phyloP scores from a whole-genome alignment of 1,284 basidiomycete species.

The Entoloma clypeatum region DNA sequence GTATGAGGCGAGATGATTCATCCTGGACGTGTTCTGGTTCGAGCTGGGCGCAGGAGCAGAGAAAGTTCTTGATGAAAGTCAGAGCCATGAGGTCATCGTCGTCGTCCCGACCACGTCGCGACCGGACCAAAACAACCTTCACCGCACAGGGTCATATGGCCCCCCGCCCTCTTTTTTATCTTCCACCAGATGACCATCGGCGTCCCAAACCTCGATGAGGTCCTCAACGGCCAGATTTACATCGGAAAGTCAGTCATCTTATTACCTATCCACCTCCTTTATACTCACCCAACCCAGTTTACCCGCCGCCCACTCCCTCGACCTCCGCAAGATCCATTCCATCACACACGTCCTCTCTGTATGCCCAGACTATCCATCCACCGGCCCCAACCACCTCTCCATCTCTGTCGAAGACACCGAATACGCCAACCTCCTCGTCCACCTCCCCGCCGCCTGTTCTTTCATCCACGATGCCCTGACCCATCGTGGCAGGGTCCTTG shows the following conservation, averaged over 20 bases:
- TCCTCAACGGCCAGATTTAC: slow-evolving; percentile 46
- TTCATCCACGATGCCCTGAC: slow-evolving; percentile 54
- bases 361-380: slow-evolving; percentile 50
- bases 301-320: slow-evolving; percentile 41
- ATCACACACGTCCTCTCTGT: slow-evolving; percentile 61
- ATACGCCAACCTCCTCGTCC: slow-evolving; percentile 56
- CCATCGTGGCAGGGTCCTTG: slow-evolving; percentile 52
- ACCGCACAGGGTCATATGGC: slow-evolving; percentile 1
- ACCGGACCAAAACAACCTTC: too few relatives aligned
- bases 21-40: too few relatives aligned
- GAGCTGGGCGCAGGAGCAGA: too few relatives aligned
- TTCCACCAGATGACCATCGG: slow-evolving; percentile 12
- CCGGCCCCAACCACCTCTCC: slow-evolving; percentile 39
- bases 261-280: not conserved
- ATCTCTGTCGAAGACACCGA: slow-evolving; percentile 57
- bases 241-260: slow-evolving; percentile 48
- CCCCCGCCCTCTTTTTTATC: slow-evolving; percentile 3
- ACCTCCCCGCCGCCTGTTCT: slow-evolving; percentile 47
- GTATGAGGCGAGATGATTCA: too few relatives aligned
- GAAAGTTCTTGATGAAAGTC: too few relatives aligned
- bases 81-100: too few relatives aligned
- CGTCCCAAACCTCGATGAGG: slow-evolving; percentile 30
- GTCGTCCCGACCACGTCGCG: too few relatives aligned
- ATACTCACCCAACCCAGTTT: slow-evolving; percentile 33
- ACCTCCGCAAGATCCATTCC: slow-evolving; percentile 36